Base-by-base conservation (phyloP, 176 grass and related monocot species). In the Lolium rigidum region DNA sequence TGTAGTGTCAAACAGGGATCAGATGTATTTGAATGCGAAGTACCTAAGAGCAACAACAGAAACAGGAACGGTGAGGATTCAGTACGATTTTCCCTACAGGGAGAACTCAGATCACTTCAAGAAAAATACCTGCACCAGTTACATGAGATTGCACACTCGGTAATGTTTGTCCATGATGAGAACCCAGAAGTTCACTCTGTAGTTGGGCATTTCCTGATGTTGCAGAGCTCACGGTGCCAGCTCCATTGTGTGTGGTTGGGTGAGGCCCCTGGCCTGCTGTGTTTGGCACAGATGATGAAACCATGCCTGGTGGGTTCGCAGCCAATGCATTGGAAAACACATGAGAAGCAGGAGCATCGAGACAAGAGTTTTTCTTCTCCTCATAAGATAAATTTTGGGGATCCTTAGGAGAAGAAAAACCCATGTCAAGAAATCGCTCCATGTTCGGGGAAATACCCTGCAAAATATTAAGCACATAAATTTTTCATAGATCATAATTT, bases 321-420 rank as follows among this genome's bases (percentile, higher is more conserved):
- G 49, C 38, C 77, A 93, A 76, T 58, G 83, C 90, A 93, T 71
- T 90, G 62, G 82, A n/a, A n/a, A n/a, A n/a, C n/a, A n/a, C n/a
- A n/a, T n/a, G n/a, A n/a, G n/a, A n/a, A n/a, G n/a, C n/a, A n/a
- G n/a, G n/a, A n/a, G n/a, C n/a, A n/a, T n/a, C n/a, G n/a, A n/a
- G n/a, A n/a, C n/a, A n/a, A n/a, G n/a, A n/a, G n/a, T n/a, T n/a
- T n/a, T n/a, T n/a, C n/a, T n/a, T n/a, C n/a, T n/a, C n/a, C n/a
- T n/a, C n/a, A n/a, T n/a, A n/a, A n/a, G n/a, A n/a, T n/a, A n/a
- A n/a, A n/a, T n/a, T n/a, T n/a, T n/a, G n/a, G n/a, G n/a, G n/a
- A n/a, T n/a, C n/a, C n/a, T n/a, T n/a, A n/a, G n/a, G n/a, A n/a
- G n/a, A n/a, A n/a, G n/a, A n/a, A n/a, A n/a, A n/a, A n/a, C n/a